Conservation (phyloP, 2,329 filamentous ascomycete genomes). For the Dothistroma septosporum region DNA sequence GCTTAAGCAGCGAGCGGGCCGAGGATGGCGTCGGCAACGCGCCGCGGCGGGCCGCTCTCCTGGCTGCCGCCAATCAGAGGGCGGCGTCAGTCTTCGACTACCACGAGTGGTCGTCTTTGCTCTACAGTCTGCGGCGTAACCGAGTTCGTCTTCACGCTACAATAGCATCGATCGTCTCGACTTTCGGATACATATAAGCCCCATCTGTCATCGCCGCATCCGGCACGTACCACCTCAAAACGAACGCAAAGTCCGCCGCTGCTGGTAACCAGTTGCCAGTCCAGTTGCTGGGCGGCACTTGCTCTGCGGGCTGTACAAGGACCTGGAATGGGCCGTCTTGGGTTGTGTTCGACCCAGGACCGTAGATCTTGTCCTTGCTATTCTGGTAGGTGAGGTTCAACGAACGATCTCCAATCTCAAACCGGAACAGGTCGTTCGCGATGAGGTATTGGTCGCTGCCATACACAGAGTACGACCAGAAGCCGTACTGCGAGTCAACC, state of each 20-base stretch:
- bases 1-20: background rate
- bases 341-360: background rate
- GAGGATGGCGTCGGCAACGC: background rate
- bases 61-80: background rate
- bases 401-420: conserved; percentile 16
- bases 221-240: conserved; percentile 15
- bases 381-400: conserved; percentile 13
- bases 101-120: background rate
- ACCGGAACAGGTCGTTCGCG: conserved; percentile 11
- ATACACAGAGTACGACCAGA: conserved; percentile 22
- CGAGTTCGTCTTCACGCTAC: background rate
- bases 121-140: background rate
- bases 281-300: conserved; percentile 18
- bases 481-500: conserved; percentile 11
- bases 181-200: conserved; percentile 13
- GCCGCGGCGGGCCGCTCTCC: background rate
- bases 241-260: conserved; percentile 1
- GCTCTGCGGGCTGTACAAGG: conserved; percentile 9
- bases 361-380: conserved; percentile 12
- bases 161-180: conserved; percentile 10
- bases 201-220: conserved; percentile 10
- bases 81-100: background rate
- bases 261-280: conserved; percentile 23
- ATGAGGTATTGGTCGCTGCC: conserved; percentile 14
- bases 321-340: conserved; percentile 12